These are phyloP conservation scores for Sclerospora graminicola DNA, from an alignment of 352 stramenopile species.

Conservation along the genomic window DNA sequence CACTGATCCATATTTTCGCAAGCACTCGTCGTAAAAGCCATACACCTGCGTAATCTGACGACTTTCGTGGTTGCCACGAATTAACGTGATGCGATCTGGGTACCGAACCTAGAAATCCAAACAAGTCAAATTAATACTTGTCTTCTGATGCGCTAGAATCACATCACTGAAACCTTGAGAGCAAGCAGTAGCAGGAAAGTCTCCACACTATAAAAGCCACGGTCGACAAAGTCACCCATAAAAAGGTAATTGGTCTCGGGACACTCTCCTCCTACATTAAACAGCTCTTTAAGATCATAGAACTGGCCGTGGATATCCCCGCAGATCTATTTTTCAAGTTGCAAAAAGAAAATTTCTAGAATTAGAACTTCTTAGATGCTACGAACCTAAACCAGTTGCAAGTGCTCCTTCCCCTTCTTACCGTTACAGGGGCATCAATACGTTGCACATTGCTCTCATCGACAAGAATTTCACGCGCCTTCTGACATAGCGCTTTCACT, in stretches of 20 bases:
- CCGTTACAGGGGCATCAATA: slow-evolving; percentile 97
- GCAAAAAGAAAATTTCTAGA: slow-evolving; percentile 1
- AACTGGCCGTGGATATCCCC: slow-evolving; percentile 99
- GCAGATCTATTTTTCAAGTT: slow-evolving; percentile 84
- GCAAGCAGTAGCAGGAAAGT: slow-evolving; percentile 97
- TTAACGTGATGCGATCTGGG: slow-evolving; percentile 97
- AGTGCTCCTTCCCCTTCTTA: slow-evolving; percentile 33
- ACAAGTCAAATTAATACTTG: not conserved
- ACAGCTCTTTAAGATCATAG: slow-evolving; percentile 98
- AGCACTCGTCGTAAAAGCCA: slow-evolving; percentile 99
- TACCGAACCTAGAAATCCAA: slow-evolving; percentile 81
- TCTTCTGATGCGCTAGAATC: not conserved
- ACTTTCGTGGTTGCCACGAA: slow-evolving; percentile 98
- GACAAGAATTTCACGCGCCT: slow-evolving; percentile 97
- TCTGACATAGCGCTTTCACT: slow-evolving; percentile 96
- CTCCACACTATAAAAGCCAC: slow-evolving; percentile 99
- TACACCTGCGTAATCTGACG: slow-evolving; percentile 99
- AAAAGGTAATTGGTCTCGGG: slow-evolving; percentile 99
- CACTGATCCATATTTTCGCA: slow-evolving; percentile 95
- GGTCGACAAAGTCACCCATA: slow-evolving; percentile 99
- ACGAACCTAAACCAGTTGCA: not conserved
- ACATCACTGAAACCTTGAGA: slow-evolving; percentile 86
- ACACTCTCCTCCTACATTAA: slow-evolving; percentile 97
- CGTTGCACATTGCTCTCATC: slow-evolving; percentile 99
- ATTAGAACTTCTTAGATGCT: slow-evolving; percentile 3